Conservation (phyloP, 1,139 yeast genomes). For the Zygoascus sp. region DNA sequence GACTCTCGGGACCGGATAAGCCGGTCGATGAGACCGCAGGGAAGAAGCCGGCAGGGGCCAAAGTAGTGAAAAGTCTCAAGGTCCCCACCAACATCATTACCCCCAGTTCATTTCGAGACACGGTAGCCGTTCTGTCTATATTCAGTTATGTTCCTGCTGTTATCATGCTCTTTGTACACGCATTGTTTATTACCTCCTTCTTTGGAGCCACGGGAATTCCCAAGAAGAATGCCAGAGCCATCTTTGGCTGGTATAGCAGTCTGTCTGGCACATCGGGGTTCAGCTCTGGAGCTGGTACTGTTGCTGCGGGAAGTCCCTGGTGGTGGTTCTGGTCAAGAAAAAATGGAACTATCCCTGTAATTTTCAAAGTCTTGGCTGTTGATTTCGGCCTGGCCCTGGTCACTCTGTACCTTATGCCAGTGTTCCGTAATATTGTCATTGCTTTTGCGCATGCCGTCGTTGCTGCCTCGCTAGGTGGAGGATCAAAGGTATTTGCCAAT, state of each 20-base stretch:
- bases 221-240: conserved; percentile 16
- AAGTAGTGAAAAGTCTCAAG: conserved; percentile 12
- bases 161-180: conserved; percentile 29
- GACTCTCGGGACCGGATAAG: neutral
- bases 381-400: conserved; percentile 25
- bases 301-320: neutral
- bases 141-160: conserved; percentile 30
- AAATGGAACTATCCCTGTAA: conserved; percentile 12
- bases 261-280: conserved; percentile 8
- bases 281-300: conserved; percentile 10
- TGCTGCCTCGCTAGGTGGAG: conserved; percentile 36
- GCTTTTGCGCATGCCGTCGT: conserved; percentile 36
- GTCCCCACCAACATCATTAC: conserved; percentile 24
- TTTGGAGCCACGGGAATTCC: conserved; percentile 18
- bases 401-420: conserved; percentile 27
- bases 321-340: conserved; percentile 1
- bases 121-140: conserved; percentile 31
- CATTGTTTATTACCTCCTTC: conserved; percentile 26
- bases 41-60: conserved; percentile 5
- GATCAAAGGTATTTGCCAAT: conserved; percentile 28
- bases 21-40: neutral
- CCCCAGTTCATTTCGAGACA: conserved; percentile 32
- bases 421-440: conserved; percentile 25
- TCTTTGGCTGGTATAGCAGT: conserved; percentile 20
- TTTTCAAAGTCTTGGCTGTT: conserved; percentile 20